A percentile compares a stretch with the other conserved stretches of the same genome.
Conservation (phyloP, 768 basidiomycete species). For the Asterophora parasitica region DNA sequence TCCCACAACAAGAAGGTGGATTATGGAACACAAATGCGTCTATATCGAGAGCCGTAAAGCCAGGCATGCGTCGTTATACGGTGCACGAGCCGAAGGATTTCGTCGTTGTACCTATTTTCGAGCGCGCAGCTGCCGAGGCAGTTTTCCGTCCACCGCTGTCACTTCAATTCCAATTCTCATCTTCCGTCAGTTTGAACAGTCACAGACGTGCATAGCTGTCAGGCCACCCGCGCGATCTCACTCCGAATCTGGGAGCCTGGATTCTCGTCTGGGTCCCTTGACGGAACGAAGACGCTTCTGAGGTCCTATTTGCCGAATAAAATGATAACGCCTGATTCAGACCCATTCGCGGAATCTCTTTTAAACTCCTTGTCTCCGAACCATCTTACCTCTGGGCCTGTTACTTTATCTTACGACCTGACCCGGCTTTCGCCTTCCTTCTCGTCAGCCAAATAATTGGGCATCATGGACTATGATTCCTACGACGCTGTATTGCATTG, state of each 20-base stretch:
- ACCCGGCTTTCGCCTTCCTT: conserved; percentile 23
- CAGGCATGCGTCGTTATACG: too few relatives aligned
- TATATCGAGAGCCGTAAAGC: conserved; percentile 18
- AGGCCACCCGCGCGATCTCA: conserved; percentile 25
- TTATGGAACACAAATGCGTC: conserved; percentile 15
- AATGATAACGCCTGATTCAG: conserved; percentile 27
- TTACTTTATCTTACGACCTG: conserved; percentile 32
- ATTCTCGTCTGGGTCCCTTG: conserved; percentile 18
- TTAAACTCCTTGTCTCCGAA: conserved; percentile 31
- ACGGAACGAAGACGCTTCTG: conserved; percentile 22
- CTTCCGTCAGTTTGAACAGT: conserved; percentile 16
- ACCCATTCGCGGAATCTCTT: conserved; percentile 27
- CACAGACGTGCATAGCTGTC: conserved; percentile 22
- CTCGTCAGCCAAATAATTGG: conserved; percentile 29
- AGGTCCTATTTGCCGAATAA: conserved; percentile 26
- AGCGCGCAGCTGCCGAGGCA: conserved; percentile 19
- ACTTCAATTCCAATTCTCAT: conserved; percentile 13
- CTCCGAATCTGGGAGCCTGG: conserved; percentile 25
- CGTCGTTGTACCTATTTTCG: conserved; percentile 20
- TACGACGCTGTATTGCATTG: conserved; percentile 78
- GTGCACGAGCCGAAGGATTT: too few relatives aligned
- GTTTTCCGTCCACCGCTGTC: conserved; percentile 21
- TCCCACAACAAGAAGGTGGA: conserved; percentile 26
- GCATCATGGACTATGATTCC: conserved; percentile 69
- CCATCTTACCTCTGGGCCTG: conserved; percentile 23